These are phyloP conservation scores for Venturia nashicola DNA, from an alignment of 2,329 filamentous ascomycete species.

Conservation along the genomic window DNA sequence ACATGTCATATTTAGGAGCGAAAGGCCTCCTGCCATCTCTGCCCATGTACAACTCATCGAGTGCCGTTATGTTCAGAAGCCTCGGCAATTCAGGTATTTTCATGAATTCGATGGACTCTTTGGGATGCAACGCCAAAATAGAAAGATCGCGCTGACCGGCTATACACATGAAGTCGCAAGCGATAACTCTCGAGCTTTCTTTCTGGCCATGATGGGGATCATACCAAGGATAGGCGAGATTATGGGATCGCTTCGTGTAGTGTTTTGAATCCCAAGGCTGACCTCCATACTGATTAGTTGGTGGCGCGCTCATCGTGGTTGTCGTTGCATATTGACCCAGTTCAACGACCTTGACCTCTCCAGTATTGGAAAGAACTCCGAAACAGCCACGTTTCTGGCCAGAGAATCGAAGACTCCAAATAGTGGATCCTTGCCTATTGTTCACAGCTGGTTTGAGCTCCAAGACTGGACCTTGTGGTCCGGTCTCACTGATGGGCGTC, in stretches of 20 bases:
- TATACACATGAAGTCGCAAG: constrained; percentile 46
- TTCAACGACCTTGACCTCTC: constrained; percentile 45
- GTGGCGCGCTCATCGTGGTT: constrained; percentile 1
- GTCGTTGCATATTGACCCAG: constrained; percentile 33
- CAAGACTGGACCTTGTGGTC: constrained; percentile 43
- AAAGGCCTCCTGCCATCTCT: constrained; percentile 2
- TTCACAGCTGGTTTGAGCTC: constrained; percentile 44
- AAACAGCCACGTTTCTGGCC: constrained; percentile 45
- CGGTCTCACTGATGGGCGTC: constrained; percentile 34
- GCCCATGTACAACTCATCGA: constrained; percentile 25
- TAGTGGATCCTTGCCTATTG: constrained; percentile 34
- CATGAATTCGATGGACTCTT: constrained; percentile 37
- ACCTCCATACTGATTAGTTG: constrained; percentile 16
- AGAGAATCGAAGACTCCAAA: constrained; percentile 52
- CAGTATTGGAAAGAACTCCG: constrained; percentile 45
- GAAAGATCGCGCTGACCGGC: constrained; percentile 34
- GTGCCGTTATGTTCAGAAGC: constrained; percentile 29
- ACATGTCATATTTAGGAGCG: constrained; percentile 14
- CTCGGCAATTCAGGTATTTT: constrained; percentile 33
- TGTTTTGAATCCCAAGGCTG: constrained; percentile 29
- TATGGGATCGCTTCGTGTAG: constrained; percentile 32
- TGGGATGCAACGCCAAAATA: constrained; percentile 39
- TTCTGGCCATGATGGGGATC: constrained; percentile 29
- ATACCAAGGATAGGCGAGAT: constrained; percentile 32
- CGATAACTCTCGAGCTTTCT: constrained; percentile 39